Base-by-base conservation (phyloP, 805 yeast genomes). In the Myxozyma mucilagina region DNA sequence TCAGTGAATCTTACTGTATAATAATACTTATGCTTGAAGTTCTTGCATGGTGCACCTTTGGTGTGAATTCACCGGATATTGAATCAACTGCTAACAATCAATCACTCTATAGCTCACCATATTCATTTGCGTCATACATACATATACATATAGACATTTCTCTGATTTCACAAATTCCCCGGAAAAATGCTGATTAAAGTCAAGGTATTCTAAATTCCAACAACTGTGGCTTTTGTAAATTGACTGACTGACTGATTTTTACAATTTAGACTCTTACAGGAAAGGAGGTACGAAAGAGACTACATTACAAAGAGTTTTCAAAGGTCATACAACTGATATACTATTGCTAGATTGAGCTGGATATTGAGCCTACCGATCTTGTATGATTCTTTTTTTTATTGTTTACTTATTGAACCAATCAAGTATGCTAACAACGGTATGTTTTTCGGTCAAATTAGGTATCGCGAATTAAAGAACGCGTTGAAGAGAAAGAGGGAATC, bases 401-500 rank as follows among this genome's bases (percentile, higher is more conserved):
- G 47, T 20, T 4, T 42, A 14, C 7, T 10, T 11, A 14, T 14
- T 42, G 5, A 4, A n/a, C 3, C 18, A 3, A 3, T 42, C 18
- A n/a, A 42, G 18, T 42, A 14, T 14, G 3, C 18, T 10, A 42
- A 13, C 14, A 16, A 16, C 24, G 29, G 14, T 5, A 4, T 9
- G 20, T 13, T 29, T 31, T n/a, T 29, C 4, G 32, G 11, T 34
- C 24, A 11, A 41, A 35, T 5, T 72, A 72, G 65, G 80, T 89
- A 60, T 81, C 84, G 63, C 83, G 87, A 52, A 85, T 93, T 75
- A 93, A 93, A 75, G 97, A 93, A 72, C 83, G 87, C 72, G 84
- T 93, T 78, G 98, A 94, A 74, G 97, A 93, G 71, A 90, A 90
- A 70, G 98, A 93, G 73, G 99, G 98, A 1, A 93, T 93, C 58